Percentiles rank a stretch among this genome's conserved stretches.
Conservation (phyloP, 1,139 yeast species). For the Geotrichum europaeum region DNA sequence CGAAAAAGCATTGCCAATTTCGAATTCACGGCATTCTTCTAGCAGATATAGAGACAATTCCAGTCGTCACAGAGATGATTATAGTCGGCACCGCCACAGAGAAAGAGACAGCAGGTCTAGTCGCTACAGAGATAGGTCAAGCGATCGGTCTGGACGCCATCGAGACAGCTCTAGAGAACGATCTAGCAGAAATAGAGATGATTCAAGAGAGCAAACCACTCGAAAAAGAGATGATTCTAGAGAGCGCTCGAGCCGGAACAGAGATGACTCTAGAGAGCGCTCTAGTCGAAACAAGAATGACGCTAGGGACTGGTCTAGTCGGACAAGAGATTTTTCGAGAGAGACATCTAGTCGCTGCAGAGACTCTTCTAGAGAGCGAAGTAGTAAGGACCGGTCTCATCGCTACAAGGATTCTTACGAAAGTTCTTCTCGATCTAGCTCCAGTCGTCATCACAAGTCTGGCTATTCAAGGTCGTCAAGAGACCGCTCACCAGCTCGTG, state of each 20-base stretch:
- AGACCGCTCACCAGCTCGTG: neutral
- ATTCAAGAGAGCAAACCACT: neutral
- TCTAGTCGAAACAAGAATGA: neutral
- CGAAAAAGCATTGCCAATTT: neutral
- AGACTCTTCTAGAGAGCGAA: slow-evolving; percentile 4
- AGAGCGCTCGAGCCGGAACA: neutral
- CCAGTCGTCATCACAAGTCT: slow-evolving; percentile 4
- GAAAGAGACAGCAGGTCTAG: slow-evolving; percentile 3
- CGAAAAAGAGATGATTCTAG: slow-evolving; percentile 6
- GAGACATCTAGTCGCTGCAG: slow-evolving; percentile 8
- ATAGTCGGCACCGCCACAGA: slow-evolving; percentile 6
- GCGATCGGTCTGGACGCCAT: slow-evolving; percentile 13
- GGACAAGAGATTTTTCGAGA: neutral
- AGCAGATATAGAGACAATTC: slow-evolving; percentile 1
- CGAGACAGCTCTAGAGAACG: neutral
- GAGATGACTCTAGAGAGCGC: neutral
- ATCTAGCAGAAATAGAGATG: neutral
- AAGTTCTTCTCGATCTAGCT: neutral
- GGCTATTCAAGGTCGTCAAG: neutral
- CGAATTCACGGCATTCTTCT: neutral
- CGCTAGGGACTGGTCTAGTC: neutral
- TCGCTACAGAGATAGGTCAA: slow-evolving; percentile 6
- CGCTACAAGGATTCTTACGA: neutral
- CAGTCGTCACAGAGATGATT: slow-evolving; percentile 10
- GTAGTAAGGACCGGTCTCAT: slow-evolving; percentile 2